Evolutionary conservation across 1,284 basidiomycete genomes (phyloP), one percentile per base, ranked within the genome.

Genomic region (Trichosporon asahii): DNA sequence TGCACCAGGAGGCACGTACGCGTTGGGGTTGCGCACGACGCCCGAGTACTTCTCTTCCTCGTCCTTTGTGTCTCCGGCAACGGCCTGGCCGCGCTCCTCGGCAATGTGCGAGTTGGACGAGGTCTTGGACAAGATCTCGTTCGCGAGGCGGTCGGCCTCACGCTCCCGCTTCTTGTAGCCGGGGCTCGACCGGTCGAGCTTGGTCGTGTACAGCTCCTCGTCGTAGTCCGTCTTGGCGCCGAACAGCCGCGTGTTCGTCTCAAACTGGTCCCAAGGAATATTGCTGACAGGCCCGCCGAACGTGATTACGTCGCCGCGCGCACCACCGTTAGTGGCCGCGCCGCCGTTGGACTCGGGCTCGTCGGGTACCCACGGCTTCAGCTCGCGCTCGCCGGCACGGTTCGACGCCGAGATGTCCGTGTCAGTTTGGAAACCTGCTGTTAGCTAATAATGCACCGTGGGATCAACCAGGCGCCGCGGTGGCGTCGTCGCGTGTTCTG

Each of bases 1-100:
- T 33, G 93, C 92, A 69, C 90, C 92, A 12, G 95, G 94, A 57
- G 96, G 95, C 49, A 98, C 89, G 79, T 99, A 98, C 31, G 96
- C 95, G 77, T 91, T 92, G 23, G 90, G 88, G 63, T 90, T 88
- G 70, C 96, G 91, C 64, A 93, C 90, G 49, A 99, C 96, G 40
- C 94, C 94, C 72, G 93, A 92, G 82, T 95, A 98, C 93, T 94
- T 95, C 85, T 98, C 95, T 84, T 98, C 97, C 84, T 99, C 96
- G 80, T 96, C 93, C 73, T 80, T 80, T 73, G 87, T 89, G 76
- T 92, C 91, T 75, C 91, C 91, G 5, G 85, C 78, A 44, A 73
- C 67, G 12, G 86, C 85, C 76, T 90, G 83, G 64, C 89, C 89
- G 72, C 96, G 89, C 84, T 99, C 96, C 82, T 99, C 96, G 65